Percentiles rank a stretch among this genome's conserved stretches.
phyloP scores from a whole-genome alignment of 1,139 yeast species.

The Suhomyces coccinellae region DNA sequence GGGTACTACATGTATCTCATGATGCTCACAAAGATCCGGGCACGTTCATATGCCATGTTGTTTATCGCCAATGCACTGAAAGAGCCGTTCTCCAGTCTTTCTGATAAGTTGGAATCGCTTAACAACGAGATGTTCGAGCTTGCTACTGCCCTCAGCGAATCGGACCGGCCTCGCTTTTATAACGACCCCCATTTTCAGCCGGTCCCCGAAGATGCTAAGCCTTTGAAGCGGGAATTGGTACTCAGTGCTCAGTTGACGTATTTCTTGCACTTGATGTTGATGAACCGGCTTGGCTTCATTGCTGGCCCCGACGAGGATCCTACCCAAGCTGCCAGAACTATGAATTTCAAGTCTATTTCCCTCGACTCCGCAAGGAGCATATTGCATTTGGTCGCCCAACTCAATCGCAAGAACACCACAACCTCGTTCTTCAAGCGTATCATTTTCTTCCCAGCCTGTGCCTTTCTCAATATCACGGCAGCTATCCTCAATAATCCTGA shows the following conservation, averaged over 20 bases:
- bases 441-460: constrained; percentile 34
- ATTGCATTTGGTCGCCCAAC: constrained; percentile 24
- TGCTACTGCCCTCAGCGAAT: constrained; percentile 13
- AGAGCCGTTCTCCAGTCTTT: constrained; percentile 11
- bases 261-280: constrained; percentile 38
- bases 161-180: constrained; percentile 16
- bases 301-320: constrained; percentile 18
- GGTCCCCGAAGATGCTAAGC: constrained; percentile 1
- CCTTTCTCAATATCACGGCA: constrained; percentile 34
- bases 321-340: constrained; percentile 18
- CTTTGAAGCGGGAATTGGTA: constrained; percentile 17
- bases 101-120: constrained; percentile 12
- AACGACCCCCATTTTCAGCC: constrained; percentile 18
- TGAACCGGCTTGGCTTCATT: constrained; percentile 31
- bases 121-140: constrained; percentile 19
- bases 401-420: constrained; percentile 22
- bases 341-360: constrained; percentile 27
- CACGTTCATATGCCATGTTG: constrained; percentile 30
- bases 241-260: constrained; percentile 30
- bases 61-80: constrained; percentile 30
- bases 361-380: constrained; percentile 40
- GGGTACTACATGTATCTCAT: constrained; percentile 18
- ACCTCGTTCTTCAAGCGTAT: constrained; percentile 36
- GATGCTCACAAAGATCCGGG: constrained; percentile 28
- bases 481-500: constrained; percentile 35